phyloP scores from a whole-genome alignment of 2,329 filamentous ascomycete species.

The Aspergillus sp. region DNA sequence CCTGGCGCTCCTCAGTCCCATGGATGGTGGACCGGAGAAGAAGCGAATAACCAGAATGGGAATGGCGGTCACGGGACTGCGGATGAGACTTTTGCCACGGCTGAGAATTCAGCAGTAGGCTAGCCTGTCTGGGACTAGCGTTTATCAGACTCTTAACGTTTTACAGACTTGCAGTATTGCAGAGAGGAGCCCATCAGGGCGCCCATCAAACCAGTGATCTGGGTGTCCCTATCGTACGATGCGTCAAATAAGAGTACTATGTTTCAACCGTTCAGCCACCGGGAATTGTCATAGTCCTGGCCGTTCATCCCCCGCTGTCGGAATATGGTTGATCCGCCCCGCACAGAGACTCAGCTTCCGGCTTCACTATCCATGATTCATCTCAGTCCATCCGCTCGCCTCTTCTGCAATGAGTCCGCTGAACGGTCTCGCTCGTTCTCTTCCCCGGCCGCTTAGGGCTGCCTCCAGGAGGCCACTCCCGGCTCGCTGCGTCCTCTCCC shows the following conservation, averaged over 20 bases:
- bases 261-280: not conserved
- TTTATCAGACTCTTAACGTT: no score
- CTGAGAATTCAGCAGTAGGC: not conserved
- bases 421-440: conserved; percentile 19
- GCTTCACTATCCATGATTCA: not conserved
- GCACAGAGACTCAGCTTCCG: not conserved
- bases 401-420: conserved; percentile 21
- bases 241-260: not conserved
- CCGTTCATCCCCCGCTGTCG: not conserved
- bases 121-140: not conserved
- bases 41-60: no score
- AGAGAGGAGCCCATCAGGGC: not conserved
- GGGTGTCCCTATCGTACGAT: not conserved
- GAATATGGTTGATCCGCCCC: not conserved
- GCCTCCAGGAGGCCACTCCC: conserved; percentile 16
- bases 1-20: no score
- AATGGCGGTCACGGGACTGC: not conserved
- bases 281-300: no score
- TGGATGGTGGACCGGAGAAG: no score
- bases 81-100: not conserved
- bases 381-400: not conserved
- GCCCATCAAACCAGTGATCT: not conserved
- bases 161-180: no score
- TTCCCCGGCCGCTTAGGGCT: conserved; percentile 18
- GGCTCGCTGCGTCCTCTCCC: not conserved